Conservation (phyloP, 352 stramenopile genomes). For the Phytopythium sindhum region DNA sequence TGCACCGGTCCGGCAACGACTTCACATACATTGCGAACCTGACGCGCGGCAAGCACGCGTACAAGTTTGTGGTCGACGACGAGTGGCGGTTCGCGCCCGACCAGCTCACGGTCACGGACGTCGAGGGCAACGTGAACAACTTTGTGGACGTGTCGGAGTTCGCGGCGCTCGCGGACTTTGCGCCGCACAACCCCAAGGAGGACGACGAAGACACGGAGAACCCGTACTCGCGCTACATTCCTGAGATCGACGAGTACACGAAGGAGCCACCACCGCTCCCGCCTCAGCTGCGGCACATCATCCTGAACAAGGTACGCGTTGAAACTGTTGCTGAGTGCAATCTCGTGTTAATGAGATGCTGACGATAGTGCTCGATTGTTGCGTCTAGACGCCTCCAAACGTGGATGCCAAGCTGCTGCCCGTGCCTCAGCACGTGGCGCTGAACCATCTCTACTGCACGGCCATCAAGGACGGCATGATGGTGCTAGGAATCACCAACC, state of each 20-base stretch:
- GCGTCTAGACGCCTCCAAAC: conserved; percentile 79
- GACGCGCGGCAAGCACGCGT: conserved; percentile 96
- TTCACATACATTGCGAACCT: conserved; percentile 99
- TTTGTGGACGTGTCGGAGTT: conserved; percentile 99
- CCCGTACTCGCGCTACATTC: conserved; percentile 94
- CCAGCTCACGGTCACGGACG: conserved; percentile 97
- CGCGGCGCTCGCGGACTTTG: conserved; percentile 77
- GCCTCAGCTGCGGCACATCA: conserved; percentile 98
- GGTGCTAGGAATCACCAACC: conserved; percentile 98
- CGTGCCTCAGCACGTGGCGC: conserved; percentile 97
- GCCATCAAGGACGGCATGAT: conserved; percentile 99
- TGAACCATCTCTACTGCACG: conserved; percentile 99
- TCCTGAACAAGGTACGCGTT: conserved; percentile 95
- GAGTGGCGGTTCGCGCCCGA: conserved; percentile 96
- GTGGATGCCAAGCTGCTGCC: conserved; percentile 94
- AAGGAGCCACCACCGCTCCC: conserved; percentile 98
- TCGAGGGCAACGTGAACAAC: conserved; percentile 99
- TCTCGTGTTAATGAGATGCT: conserved; percentile 1
- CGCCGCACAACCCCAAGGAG: conserved; percentile 31
- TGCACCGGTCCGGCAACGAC: conserved; percentile 99
- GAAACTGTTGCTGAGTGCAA: neutral
- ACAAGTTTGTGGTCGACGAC: conserved; percentile 99
- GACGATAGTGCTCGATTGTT: neutral
- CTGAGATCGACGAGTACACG: conserved; percentile 99
- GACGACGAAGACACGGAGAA: conserved; percentile 87